phyloP scores from a whole-genome alignment of 257 asterid genomes.

The Marsdenia floribunda region DNA sequence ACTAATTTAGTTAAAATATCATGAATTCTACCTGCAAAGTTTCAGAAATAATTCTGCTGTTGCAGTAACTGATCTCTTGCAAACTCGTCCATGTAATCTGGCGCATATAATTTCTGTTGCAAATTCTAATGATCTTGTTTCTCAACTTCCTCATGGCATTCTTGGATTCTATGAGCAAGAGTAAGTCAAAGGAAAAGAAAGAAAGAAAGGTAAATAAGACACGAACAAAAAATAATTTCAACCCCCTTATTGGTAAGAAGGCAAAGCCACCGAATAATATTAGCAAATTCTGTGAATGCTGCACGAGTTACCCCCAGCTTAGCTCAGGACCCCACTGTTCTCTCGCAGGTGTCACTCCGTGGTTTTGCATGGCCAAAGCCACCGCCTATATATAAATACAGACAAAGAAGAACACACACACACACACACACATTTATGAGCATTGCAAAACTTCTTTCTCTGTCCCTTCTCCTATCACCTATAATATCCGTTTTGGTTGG shows the following conservation, averaged over 20 bases:
- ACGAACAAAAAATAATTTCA: too few species aligned
- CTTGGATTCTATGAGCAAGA: too few species aligned
- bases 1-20: too few species aligned
- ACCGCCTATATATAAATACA: slow-evolving; percentile 5
- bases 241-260: not conserved
- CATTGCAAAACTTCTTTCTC: not conserved
- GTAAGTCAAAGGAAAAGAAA: too few species aligned
- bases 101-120: not conserved
- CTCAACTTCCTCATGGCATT: not conserved
- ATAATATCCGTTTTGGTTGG: not conserved
- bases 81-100: slow-evolving; percentile 1
- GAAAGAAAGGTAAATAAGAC: too few species aligned
- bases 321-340: slow-evolving; percentile 14
- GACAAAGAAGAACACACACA: not conserved
- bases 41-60: not conserved
- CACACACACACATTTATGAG: not conserved
- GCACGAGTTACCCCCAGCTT: not conserved
- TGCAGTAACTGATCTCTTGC: not conserved
- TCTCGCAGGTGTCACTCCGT: slow-evolving; percentile 45
- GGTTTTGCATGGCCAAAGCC: slow-evolving; percentile 53
- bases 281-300: not conserved
- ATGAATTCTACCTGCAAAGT: too few species aligned
- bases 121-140: not conserved
- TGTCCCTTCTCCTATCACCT: too few species aligned
- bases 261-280: not conserved